Percentiles rank a stretch among this genome's conserved stretches.
phyloP scores from a whole-genome alignment of 2,329 filamentous ascomycete species.

The Colletotrichum somersetense region DNA sequence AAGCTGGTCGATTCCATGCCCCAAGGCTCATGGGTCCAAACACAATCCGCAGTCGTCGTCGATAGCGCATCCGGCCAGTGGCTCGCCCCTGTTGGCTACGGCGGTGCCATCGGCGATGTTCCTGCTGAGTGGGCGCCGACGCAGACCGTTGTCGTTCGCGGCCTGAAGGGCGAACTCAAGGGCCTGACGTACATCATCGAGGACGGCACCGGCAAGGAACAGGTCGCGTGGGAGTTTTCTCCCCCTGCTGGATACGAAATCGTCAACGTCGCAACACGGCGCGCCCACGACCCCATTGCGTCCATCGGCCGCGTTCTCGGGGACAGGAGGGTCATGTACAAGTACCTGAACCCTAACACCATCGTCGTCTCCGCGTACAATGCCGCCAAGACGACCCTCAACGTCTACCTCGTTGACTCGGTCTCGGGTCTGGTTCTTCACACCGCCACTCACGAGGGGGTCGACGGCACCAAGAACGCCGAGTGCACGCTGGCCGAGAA shows the following conservation, averaged over 20 bases:
- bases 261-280: conserved; percentile 74
- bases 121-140: conserved; percentile 61
- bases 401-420: conserved; percentile 85
- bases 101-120: conserved; percentile 63
- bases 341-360: conserved; percentile 92
- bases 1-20: conserved; percentile 60
- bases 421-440: conserved; percentile 86
- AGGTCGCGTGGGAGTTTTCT: conserved; percentile 79
- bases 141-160: conserved; percentile 67
- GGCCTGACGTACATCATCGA: conserved; percentile 66
- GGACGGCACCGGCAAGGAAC: conserved; percentile 56
- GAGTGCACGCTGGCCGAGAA: conserved; percentile 89
- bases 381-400: conserved; percentile 69
- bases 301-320: conserved; percentile 96
- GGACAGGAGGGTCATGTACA: conserved; percentile 94
- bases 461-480: conserved; percentile 81
- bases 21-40: conserved; percentile 53
- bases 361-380: conserved; percentile 79
- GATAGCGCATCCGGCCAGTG: conserved; percentile 65
- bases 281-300: conserved; percentile 86
- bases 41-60: conserved; percentile 61
- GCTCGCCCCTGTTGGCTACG: conserved; percentile 65
- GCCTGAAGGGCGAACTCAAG: conserved; percentile 62
- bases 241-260: conserved; percentile 76
- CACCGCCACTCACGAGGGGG: conserved; percentile 76